Conservation (phyloP, 2,329 filamentous ascomycete species). For the Sporothrix pallida region DNA sequence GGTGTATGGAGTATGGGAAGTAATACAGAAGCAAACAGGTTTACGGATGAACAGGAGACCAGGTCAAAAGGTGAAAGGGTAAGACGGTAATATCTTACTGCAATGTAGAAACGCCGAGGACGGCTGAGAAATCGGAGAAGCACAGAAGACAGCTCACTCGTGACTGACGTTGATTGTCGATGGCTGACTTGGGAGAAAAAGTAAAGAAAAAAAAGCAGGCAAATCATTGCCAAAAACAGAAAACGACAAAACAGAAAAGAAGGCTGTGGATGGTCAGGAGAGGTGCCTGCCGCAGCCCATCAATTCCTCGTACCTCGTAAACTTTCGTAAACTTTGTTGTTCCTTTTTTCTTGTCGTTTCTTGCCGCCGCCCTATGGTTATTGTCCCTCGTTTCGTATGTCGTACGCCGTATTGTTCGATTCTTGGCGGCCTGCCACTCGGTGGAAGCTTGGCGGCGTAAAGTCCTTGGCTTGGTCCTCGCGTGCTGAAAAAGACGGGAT, state of each 20-base stretch:
- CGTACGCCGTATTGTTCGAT: slow-evolving; percentile 9
- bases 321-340: too few species aligned
- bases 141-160: neutral
- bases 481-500: neutral
- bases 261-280: slow-evolving; percentile 1
- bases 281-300: too few species aligned
- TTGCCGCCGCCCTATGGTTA: neutral
- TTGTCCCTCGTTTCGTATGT: neutral
- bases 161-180: neutral
- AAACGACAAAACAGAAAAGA: neutral
- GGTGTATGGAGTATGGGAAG: neutral
- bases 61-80: too few species aligned
- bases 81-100: too few species aligned
- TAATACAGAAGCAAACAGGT: neutral
- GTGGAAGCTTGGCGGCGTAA: neutral
- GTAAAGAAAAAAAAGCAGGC: too few species aligned
- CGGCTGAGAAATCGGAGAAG: neutral
- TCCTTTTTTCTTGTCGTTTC: too few species aligned
- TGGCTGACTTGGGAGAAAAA: neutral
- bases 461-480: neutral
- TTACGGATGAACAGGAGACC: too few species aligned
- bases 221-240: too few species aligned
- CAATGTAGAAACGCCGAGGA: too few species aligned
- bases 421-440: neutral
- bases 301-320: slow-evolving; percentile 17